Evolutionary conservation across 768 basidiomycete species (phyloP).

Genomic region (Tylopilus felleus): DNA sequence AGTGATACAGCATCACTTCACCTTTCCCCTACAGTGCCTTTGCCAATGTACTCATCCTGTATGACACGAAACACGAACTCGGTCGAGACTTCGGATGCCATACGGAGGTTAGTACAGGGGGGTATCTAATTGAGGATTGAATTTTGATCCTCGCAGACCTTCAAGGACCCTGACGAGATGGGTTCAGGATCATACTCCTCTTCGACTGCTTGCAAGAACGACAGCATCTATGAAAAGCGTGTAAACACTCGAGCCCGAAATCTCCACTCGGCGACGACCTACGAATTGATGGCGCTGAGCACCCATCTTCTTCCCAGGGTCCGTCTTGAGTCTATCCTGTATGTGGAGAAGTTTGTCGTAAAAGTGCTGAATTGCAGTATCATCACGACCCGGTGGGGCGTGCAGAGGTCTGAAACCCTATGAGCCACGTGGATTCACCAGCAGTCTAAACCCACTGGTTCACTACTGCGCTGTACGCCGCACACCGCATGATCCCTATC

Average conservation of each 20-base stretch:
- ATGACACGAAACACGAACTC: not conserved
- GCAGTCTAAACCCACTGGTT: slow-evolving; percentile 40
- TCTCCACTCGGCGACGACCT: slow-evolving; percentile 16
- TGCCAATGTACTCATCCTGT: not conserved
- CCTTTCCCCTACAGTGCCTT: not conserved
- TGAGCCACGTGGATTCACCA: not conserved
- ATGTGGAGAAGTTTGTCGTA: slow-evolving; percentile 55
- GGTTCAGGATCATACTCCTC: slow-evolving; percentile 43
- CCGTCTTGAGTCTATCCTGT: slow-evolving; percentile 72
- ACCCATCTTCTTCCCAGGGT: slow-evolving; percentile 63
- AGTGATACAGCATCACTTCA: not conserved
- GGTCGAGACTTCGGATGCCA: not conserved
- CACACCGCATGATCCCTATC: slow-evolving; percentile 62
- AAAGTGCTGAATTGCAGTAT: no score
- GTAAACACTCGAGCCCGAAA: slow-evolving; percentile 2
- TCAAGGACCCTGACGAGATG: not conserved
- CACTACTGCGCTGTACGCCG: slow-evolving; percentile 56
- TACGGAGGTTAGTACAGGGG: not conserved
- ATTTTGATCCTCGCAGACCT: not conserved
- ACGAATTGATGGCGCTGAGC: slow-evolving; percentile 71
- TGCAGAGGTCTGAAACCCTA: slow-evolving; percentile 37
- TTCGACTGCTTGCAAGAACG: slow-evolving; percentile 57
- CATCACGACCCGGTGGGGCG: slow-evolving; percentile 44
- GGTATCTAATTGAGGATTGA: not conserved
- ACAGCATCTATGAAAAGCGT: slow-evolving; percentile 47